Evolutionary conservation across 148 eudicot species (phyloP).

Genomic region (Rhododendron molle): DNA sequence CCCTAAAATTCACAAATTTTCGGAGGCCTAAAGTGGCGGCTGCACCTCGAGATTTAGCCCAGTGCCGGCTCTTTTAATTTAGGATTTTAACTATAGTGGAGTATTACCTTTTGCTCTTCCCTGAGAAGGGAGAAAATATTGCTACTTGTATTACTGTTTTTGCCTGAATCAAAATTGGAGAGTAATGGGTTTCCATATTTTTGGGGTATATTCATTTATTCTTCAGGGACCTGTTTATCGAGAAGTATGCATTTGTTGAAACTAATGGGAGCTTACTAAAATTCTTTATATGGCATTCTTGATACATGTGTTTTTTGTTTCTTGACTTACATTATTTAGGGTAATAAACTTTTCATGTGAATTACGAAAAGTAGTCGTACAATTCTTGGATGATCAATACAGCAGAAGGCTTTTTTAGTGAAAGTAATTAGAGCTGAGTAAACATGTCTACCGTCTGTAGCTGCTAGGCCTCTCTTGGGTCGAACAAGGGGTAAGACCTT

Average conservation of each 20-base stretch:
- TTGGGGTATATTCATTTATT: background rate
- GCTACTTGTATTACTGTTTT: background rate
- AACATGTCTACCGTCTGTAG: background rate
- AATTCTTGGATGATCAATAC: background rate
- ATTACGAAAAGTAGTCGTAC: background rate
- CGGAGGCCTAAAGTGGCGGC: background rate
- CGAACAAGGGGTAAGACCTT: background rate
- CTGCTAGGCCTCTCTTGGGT: background rate
- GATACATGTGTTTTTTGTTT: no score
- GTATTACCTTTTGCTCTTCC: background rate
- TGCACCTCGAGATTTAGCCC: no score
- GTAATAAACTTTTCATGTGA: background rate
- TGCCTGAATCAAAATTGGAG: background rate
- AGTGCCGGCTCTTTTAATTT: no score
- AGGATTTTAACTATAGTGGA: background rate
- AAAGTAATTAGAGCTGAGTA: background rate
- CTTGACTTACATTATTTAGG: background rate
- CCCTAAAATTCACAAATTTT: no score
- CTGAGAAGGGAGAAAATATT: background rate
- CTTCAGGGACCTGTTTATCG: background rate
- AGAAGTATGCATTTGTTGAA: background rate
- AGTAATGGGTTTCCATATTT: background rate
- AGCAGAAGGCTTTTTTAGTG: background rate
- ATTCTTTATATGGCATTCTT: background rate
- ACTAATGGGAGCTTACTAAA: background rate